Evolutionary conservation across 2,329 filamentous ascomycete species (phyloP), one percentile per base, ranked within the genome.

Genomic region (Penicillium sp.): DNA sequence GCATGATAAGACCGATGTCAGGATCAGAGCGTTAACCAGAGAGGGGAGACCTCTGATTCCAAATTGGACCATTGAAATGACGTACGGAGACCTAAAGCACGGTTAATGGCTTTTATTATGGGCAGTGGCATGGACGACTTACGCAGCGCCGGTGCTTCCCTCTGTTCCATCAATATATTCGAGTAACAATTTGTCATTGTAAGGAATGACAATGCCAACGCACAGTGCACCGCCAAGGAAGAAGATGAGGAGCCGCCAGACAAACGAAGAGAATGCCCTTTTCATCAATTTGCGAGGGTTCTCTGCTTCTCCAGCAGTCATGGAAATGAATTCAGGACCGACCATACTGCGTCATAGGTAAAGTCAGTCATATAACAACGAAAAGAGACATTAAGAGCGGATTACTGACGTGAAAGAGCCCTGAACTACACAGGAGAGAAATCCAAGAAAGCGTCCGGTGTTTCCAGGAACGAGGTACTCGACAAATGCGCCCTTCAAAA

Each of bases 161-260:
- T 71, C 64, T 1, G 26, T 35, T 50, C 68, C 66, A 62, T 84
- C 84, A n/a, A 75, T 71, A 9, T 90, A 82, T 1, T 81, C 68
- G 30, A 85, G 74, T 3, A 86, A 75, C 30, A 73, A 68, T 0
- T 60, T 0, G 43, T 80, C 81, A 77, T 90, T 74, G 77, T 87
- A 90, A 2, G 87, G 86, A 11, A 91, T 85, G 55, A 86, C 79
- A 83, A 90, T 87, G 66, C 88, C 87, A 57, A 91, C 76, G 53
- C 90, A 78, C 57, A 91, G 80, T 38, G 90, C 85, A 20, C 82
- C 84, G 57, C 89, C 71, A 68, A 84, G 79, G 78, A 91, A 92
- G 79, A 92, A 91, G 76, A 90, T 75, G 61, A 89, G 72, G 68
- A 91, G 90, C 58, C 88, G 88, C 76, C 83, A 91, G 72, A 91